Base-by-base conservation (phyloP, 2,329 filamentous ascomycete species). In the Ophiocordyceps camponoti-leonardi region DNA sequence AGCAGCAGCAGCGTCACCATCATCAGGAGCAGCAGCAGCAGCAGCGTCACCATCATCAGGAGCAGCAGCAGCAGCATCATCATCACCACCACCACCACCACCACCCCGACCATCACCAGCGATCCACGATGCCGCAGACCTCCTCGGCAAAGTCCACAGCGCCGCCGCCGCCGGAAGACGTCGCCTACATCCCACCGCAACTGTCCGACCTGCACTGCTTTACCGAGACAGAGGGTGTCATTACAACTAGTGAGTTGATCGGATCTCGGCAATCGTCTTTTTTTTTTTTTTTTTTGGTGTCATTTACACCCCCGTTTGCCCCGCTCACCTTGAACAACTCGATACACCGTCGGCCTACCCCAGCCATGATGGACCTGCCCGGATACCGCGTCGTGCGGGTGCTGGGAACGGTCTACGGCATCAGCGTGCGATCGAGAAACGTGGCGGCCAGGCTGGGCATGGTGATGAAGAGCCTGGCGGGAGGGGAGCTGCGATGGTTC, bases 341-440 rank as follows among this genome's bases (percentile, higher is more conserved):
- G n/a, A n/a, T n/a, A n/a, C n/a, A n/a, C n/a, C n/a, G n/a, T n/a
- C n/a, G n/a, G n/a, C n/a, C 3, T 3, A 18, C 2, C n/a, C 4
- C 41, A 65, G 62, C 76, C 45, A 79, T 78, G 74, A 75, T 73
- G 59, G 75, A 79, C 53, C 60, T 80, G 20, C 75, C 75, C 0
- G 75, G 75, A 8, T 79, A 79, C 58, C 72, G 69, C 49, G 64
- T 79, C 43, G 67, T 71, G 35, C 66, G 65, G 45, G 70, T 77
- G 1, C 67, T 80, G 6, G 76, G 76, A 45, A 69, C 73, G 8
- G 70, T 76, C 28, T 76, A 73, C 58, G 73, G 73, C 11, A 63
- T 76, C 41, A 73, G 69, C 0, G 72, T 76, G 7, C 71, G 72
- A 11, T 71, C 70, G 16, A 71, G 75, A 43, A 79, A 79, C 61